Evolutionary conservation across 176 grass and related monocot species (phyloP).

Genomic region (Guadua angustifolia): DNA sequence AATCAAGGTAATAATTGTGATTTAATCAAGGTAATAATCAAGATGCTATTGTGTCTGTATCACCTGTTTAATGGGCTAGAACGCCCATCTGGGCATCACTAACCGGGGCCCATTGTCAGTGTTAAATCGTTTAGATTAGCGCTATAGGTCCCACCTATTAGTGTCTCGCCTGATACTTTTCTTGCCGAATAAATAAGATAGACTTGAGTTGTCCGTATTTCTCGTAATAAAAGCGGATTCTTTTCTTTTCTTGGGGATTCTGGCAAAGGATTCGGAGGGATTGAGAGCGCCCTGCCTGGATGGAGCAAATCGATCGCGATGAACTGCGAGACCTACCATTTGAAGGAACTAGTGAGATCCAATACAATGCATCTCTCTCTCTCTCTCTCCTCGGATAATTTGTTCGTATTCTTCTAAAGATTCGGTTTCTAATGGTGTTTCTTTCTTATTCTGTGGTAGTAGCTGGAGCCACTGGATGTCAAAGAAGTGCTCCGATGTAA

Average conservation of each 20-base stretch:
- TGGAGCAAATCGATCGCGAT: background rate
- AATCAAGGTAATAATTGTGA: too few relatives aligned
- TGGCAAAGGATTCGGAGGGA: too few relatives aligned
- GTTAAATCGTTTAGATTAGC: too few relatives aligned
- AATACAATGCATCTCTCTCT: background rate
- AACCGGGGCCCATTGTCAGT: background rate
- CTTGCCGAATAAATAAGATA: background rate
- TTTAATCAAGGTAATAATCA: too few relatives aligned
- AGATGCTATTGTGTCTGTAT: too few relatives aligned
- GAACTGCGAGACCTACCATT: constrained; percentile 43
- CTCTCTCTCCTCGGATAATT: background rate
- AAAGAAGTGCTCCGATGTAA: too few relatives aligned
- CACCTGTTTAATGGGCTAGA: too few relatives aligned
- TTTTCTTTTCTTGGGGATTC: background rate
- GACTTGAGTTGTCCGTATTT: background rate
- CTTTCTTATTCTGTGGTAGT: too few relatives aligned
- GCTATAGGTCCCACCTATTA: background rate
- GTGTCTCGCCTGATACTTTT: background rate
- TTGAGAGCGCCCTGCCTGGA: too few relatives aligned
- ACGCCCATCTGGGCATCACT: too few relatives aligned
- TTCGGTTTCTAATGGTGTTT: too few relatives aligned
- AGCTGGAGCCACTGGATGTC: too few relatives aligned
- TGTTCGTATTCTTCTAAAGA: background rate
- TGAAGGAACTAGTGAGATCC: constrained; percentile 38
- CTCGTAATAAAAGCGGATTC: background rate